Base-by-base conservation (phyloP, 352 stramenopile genomes). In the Plasmopara muralis region DNA sequence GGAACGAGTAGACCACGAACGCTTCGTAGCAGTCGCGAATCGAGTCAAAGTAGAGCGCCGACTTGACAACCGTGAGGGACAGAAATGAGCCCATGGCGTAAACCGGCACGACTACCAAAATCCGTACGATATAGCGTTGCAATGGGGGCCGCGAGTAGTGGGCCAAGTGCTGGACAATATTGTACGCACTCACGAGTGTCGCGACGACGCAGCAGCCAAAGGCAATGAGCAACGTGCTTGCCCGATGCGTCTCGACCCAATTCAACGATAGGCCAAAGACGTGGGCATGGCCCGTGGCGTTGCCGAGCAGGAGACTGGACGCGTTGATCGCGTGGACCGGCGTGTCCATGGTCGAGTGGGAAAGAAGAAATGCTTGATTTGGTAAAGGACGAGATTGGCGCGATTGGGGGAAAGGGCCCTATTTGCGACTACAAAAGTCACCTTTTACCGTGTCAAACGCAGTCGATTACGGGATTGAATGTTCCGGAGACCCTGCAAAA, bases 1-100 rank as follows among this genome's bases (percentile, higher is more conserved):
- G 60, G 62, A 97, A 97, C 28, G 69, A 91, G 61, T 97, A 97
- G 29, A 97, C 83, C 15, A 97, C 89, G 52, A 96, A 97, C 0
- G 89, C 89, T 55, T 97, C 89, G 64, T 96, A 97, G 51, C 85
- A 82, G 60, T 97, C 89, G 40, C 89, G 85, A 28, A 96, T 67
- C 13, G 80, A 90, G 60, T 95, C 83, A 39, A 95, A 87, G 47
- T 89, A 90, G 42, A 93, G 64, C 51, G 82, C 79, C 47, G 87
- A 64, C 43, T 88, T 75, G 38, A 89, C 77, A 53, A 93, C 91
- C 31, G 70, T 70, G 37, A 96, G 71, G 51, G 85, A 89, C 10
- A 95, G 54, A 31, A 89, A 74, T 33, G 79, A 90, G n/a, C 76
- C 72, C 37, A 95, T 50, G 12, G 85, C 83, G 65, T 96, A 96